Evolutionary conservation across 148 eudicot species (phyloP), one percentile per base, ranked within the genome.

Genomic region (Rhododendron kiyosumense): DNA sequence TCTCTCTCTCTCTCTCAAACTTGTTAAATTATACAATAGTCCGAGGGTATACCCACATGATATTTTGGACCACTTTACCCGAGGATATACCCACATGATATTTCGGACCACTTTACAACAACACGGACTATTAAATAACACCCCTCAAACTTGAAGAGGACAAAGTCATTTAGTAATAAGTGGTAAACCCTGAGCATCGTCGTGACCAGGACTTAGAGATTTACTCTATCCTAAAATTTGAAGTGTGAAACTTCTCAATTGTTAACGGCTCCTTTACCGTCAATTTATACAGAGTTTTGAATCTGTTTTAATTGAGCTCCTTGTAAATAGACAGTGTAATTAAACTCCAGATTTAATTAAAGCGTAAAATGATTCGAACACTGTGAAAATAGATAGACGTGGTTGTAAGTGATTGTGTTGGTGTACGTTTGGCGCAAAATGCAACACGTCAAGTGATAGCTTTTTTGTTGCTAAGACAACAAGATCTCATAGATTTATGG

Each of bases 11-110:
- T 63, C 69, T 63, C 69, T 63, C 49, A 46, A 46, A 46, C 49
- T 46, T 46, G 49, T 41, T 6, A 41, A 41, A 41, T 41, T 41
- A 41, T 41, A 41, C 7, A 41, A 41, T 41, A 41, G 8, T 41
- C 0, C 0, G 7, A 0, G 0, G 6, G 45, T 41, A 5, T 8
- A 0, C 0, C 7, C 45, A 41, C 8, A 0, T 41, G 1, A 41
- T 41, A 41, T 3, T 38, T 5, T n/a, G n/a, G n/a, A n/a, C n/a
- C n/a, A n/a, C n/a, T n/a, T n/a, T n/a, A n/a, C n/a, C 0, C 0
- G 7, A 0, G 0, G 6, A 7, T 41, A 5, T 8, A 0, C 0
- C 7, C 45, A 41, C 8, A 0, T 41, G 1, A 41, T 41, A 41
- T 5, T 41, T 7, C 34, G 34, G 34, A 32, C 34, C 34, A 32